Percentiles rank a stretch among this genome's conserved stretches.
Conservation (phyloP, 495 filamentous ascomycete species). For the Xylaria telfairii region DNA sequence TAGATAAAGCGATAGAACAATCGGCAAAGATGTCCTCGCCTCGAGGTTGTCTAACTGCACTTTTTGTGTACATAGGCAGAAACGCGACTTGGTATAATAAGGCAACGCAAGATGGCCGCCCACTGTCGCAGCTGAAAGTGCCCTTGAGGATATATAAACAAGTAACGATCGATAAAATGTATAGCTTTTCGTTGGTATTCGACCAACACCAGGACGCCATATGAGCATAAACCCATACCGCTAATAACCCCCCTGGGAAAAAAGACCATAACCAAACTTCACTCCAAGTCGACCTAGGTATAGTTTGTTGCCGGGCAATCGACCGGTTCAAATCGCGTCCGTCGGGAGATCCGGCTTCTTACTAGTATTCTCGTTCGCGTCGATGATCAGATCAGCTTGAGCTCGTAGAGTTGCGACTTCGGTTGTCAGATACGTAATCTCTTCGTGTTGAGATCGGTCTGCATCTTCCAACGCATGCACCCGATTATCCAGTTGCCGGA, state of each 20-base stretch:
- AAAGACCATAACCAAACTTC: slow-evolving; percentile 63
- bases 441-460: slow-evolving; percentile 45
- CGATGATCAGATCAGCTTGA: slow-evolving; percentile 36
- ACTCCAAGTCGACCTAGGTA: slow-evolving; percentile 9
- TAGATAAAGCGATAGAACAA: slow-evolving; percentile 19
- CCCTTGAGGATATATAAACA: slow-evolving; percentile 21
- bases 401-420: slow-evolving; percentile 44
- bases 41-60: slow-evolving; percentile 41
- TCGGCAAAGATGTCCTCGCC: slow-evolving; percentile 30
- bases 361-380: slow-evolving; percentile 27
- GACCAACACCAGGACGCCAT: slow-evolving; percentile 25
- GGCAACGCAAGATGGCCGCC: slow-evolving; percentile 10
- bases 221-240: slow-evolving; percentile 18
- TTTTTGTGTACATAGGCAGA: slow-evolving; percentile 35
- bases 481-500: slow-evolving; percentile 49
- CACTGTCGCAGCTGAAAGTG: neutral
- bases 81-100: slow-evolving; percentile 20
- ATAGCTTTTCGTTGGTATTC: slow-evolving; percentile 21
- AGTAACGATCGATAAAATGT: slow-evolving; percentile 23
- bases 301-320: neutral
- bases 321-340: slow-evolving; percentile 8
- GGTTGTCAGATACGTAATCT: slow-evolving; percentile 45
- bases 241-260: neutral
- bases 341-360: slow-evolving; percentile 24
- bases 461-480: slow-evolving; percentile 50